Base-by-base conservation (phyloP, 257 asterid species). In the Coffea eugenioides region DNA sequence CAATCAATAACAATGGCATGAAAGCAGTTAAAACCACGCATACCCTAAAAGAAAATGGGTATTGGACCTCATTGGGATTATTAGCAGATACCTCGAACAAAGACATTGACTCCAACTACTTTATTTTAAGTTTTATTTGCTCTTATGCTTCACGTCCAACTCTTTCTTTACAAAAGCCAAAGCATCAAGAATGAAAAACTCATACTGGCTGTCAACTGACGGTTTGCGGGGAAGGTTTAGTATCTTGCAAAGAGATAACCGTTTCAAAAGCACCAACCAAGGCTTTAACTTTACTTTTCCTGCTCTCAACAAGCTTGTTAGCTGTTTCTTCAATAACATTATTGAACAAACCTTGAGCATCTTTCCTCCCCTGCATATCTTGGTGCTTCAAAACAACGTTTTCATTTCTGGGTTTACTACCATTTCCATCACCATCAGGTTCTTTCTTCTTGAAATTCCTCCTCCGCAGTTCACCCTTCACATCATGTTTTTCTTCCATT, bases 251-350 rank as follows among this genome's bases (percentile, higher is more conserved):
- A 77, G 97, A 94, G 49, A 94, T 94, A 23, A 92, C 97, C 0
- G 97, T 90, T 84, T 94, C 98, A 46, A 92, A 94, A 80, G 98
- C 98, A 81, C 98, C 97, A 79, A 94, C 98, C 76, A 94, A 84
- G 52, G 97, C 98, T 82, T 92, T 92, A 61, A 94, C 98, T 88
- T 92, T 94, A 80, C 98, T 94, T 76, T 92, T 94, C 89, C 94
- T 85, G 87, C 92, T 92, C 79, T 84, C 86, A 1, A 83, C 98
- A 36, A 94, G 98, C 84, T 90, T 94, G 82, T 96, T 94, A 8
- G 96, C 97, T 12, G 98, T 91, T 86, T 92, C 96, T 86, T 94
- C 96, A 6, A 92, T 94, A 20, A 90, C 97, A 73, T 90, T 90
- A 77, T 94, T 94, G 71, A 91, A 75, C 64, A 92, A 82, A 64